Base-by-base conservation (phyloP, 1,139 yeast species). In the Saccharomyces hybrid region DNA sequence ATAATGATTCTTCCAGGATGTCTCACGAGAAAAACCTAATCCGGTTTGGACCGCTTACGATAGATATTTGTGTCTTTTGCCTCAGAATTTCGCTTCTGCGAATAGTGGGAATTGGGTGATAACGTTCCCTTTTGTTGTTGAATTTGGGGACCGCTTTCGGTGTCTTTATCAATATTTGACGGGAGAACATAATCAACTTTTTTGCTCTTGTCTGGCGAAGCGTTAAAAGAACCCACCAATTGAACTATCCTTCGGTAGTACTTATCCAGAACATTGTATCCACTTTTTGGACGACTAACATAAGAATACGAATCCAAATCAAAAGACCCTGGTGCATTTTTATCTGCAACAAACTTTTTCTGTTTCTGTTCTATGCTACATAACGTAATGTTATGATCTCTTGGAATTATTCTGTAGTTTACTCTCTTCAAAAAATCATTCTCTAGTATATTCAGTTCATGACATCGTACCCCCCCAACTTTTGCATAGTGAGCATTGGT, bases 401-500 rank as follows among this genome's bases (percentile, higher is more conserved):
- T 75, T 0, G 90, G 90, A 5, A 85, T 77, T 11, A 85, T 82
- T 56, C 86, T 76, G 82, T 95, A 93, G 59, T 84, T 84, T 11
- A 93, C 93, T 59, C 93, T 75, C 50, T 81, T 81, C 53, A 93
- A 77, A 65, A 93, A 90, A 70, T 93, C 98, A 54, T 87, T 83
- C 68, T 93, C 99, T 50, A 93, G 75, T 56, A 93, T 78, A 69
- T 93, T 93, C 60, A 93, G 75, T 69, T 93, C 99, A 57, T 85
- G 79, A 47, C 86, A 75, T 44, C 93, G 89, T 6, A 93, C 86
- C 60, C 99, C 99, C 1, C 99, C 99, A 19, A 93, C 98, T 68
- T 88, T 87, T 9, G 98, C 96, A 68, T 93, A 93, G 70, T 91
- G 97, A 44, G 86, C 81, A 70, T 91, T 93, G 5, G 97, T 90